Percentiles rank a stretch among this genome's conserved stretches.
Evolutionary conservation across 495 filamentous ascomycete species (phyloP).

Genomic region (Aspergillus sparsus): DNA sequence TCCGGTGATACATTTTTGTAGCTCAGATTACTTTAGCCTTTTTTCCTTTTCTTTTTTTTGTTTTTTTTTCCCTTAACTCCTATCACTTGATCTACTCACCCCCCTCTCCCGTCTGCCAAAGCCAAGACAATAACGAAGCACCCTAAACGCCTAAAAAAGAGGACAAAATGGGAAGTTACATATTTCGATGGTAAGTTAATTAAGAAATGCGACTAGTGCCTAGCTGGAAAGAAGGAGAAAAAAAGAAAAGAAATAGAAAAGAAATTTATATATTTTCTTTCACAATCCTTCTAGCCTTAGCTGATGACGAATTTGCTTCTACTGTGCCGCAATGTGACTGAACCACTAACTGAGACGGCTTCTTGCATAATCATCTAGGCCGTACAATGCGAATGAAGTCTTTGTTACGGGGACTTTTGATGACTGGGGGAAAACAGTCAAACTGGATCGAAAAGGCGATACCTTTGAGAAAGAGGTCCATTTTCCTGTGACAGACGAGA

Average conservation of each 20-base stretch:
- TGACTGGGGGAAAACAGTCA: constrained; percentile 82
- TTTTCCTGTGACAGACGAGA: constrained; percentile 60
- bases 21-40: background rate
- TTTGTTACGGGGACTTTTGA: constrained; percentile 96
- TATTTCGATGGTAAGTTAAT: constrained; percentile 47
- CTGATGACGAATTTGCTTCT: constrained; percentile 7
- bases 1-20: constrained; percentile 8
- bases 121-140: background rate
- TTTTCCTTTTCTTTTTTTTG: background rate
- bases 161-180: constrained; percentile 42
- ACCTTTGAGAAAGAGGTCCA: constrained; percentile 76
- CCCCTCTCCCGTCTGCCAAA: background rate
- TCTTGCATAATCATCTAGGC: constrained; percentile 52
- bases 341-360: constrained; percentile 36
- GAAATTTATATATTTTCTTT: background rate
- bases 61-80: constrained; percentile 28
- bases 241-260: background rate
- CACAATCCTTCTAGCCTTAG: constrained; percentile 8
- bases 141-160: background rate
- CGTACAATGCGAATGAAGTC: constrained; percentile 76
- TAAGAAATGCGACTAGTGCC: background rate
- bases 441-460: constrained; percentile 71
- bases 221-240: too few relatives aligned
- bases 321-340: constrained; percentile 18
- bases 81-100: constrained; percentile 2